These are phyloP conservation scores for Erythrophleum ivorense DNA, from an alignment of 331 rosid species.

Conservation along the genomic window DNA sequence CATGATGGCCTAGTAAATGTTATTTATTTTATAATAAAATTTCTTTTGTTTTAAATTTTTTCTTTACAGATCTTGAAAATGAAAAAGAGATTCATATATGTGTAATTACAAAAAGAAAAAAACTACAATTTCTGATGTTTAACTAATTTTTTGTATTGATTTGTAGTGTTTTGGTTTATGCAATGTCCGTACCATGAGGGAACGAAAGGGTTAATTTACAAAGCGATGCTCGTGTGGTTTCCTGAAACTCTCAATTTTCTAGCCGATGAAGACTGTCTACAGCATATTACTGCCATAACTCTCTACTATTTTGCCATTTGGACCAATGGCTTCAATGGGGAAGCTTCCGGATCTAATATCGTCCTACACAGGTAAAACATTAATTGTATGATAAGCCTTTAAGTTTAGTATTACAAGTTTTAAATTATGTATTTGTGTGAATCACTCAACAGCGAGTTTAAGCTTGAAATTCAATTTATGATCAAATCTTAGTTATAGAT, in stretches of 20 bases:
- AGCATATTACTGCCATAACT: not conserved
- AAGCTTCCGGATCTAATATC: not conserved
- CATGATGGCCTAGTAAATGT: too few relatives aligned
- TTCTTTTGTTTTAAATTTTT: not conserved
- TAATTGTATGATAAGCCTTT: too few relatives aligned
- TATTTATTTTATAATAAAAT: too few relatives aligned
- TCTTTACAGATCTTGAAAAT: too few relatives aligned
- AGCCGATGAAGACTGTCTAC: not conserved
- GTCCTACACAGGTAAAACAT: not conserved
- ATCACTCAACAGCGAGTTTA: not conserved
- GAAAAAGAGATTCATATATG: too few relatives aligned
- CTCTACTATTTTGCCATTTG: constrained; percentile 25
- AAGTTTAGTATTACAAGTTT: too few relatives aligned
- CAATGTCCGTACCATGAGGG: not conserved
- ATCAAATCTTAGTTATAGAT: not conserved
- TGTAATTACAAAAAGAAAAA: too few relatives aligned
- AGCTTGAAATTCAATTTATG: not conserved
- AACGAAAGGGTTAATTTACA: not conserved
- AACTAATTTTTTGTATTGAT: not conserved
- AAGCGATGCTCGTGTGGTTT: not conserved
- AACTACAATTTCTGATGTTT: not conserved
- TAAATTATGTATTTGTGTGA: too few relatives aligned
- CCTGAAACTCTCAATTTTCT: too few relatives aligned
- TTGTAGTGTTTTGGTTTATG: not conserved
- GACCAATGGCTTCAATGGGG: not conserved